Base-by-base conservation (phyloP, 2,329 filamentous ascomycete species). In the Sporothrix globosa region DNA sequence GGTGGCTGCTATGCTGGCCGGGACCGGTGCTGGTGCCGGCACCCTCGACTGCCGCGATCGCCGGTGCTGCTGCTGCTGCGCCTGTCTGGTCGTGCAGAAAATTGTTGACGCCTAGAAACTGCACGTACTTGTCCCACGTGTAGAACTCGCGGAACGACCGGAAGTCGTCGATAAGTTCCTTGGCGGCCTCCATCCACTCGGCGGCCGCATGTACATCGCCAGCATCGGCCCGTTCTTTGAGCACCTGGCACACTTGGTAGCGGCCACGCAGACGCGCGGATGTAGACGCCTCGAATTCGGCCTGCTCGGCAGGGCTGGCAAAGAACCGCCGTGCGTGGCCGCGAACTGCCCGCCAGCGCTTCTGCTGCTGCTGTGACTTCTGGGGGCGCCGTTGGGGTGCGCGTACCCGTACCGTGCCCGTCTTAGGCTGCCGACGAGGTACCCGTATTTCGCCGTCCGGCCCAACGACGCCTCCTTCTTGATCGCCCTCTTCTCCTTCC, bases 101-200 rank as follows among this genome's bases (percentile, higher is more conserved):
- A 10, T 75, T 75, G 34, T 75, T 76, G 72, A 78, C 79, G 0
- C 87, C 83, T 73, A 88, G 79, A 75, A 88, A 88, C 70, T 83
- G 82, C 65, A 89, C 80, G 74, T 89, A 89, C 76, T 88, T 89
- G 71, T 90, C 88, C 87, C 87, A 90, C 1, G 87, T 84, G 74
- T 89, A 90, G 74, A 90, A 90, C 65, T 86, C 83, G 75, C 87
- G 89, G 73, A 87, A 85, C 0, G 86, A 86, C 72, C 87, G 82
- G 75, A 90, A 90, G 72, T 90, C 88, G 71, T 89, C 85, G 11
- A 89, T 83, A 9, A 91, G 82, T 67, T 86, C 83, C 75, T 83
- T 83, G 0, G 88, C 88, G 5, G 86, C 86, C 30, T 80, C 78
- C 84, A 90, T 87, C 86, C 88, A 90, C 4, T 78, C 74, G 1